A percentile compares a stretch with the other conserved stretches of the same genome.
These are phyloP conservation scores for Tricladium varicosporioides DNA, from an alignment of 2,329 filamentous ascomycete species.

Conservation along the genomic window DNA sequence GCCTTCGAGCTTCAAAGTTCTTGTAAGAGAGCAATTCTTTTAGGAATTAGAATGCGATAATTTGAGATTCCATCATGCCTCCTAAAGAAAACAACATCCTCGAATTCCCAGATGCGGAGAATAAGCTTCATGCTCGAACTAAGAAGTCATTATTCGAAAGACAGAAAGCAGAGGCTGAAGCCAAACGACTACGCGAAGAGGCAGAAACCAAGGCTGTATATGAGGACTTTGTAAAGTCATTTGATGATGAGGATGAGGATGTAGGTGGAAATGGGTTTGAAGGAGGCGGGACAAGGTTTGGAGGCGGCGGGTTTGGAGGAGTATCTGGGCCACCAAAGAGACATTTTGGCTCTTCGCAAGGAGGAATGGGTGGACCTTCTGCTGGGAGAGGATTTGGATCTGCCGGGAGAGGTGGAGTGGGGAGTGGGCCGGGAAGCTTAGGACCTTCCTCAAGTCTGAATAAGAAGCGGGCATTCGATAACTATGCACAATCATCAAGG, in stretches of 20 bases:
- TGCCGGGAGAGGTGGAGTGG: constrained; percentile 39
- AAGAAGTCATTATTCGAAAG: constrained; percentile 88
- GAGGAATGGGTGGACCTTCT: constrained; percentile 25
- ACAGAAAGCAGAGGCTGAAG: constrained; percentile 85
- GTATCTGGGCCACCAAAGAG: constrained; percentile 47
- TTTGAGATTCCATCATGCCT: constrained; percentile 6
- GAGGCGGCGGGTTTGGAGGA: constrained; percentile 18
- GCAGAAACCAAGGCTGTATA: constrained; percentile 86
- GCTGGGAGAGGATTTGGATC: constrained; percentile 25
- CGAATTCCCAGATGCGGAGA: constrained; percentile 67
- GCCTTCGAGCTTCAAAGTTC: neutral
- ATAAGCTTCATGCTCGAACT: constrained; percentile 74
- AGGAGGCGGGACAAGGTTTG: constrained; percentile 15
- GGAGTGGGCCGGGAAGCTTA: constrained; percentile 61
- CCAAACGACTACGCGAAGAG: constrained; percentile 79
- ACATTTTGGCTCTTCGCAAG: constrained; percentile 53
- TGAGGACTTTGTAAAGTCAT: constrained; percentile 82
- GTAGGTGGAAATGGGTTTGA: constrained; percentile 20
- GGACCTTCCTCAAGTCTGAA: constrained; percentile 49
- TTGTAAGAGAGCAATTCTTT: neutral
- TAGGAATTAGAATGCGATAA: neutral
- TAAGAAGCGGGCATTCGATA: constrained; percentile 54
- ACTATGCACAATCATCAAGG: constrained; percentile 36
- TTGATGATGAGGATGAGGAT: constrained; percentile 55
- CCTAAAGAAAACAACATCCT: constrained; percentile 30